Evolutionary conservation across 2,329 filamentous ascomycete genomes (phyloP).

Genomic region (Scedosporium dehoogii): DNA sequence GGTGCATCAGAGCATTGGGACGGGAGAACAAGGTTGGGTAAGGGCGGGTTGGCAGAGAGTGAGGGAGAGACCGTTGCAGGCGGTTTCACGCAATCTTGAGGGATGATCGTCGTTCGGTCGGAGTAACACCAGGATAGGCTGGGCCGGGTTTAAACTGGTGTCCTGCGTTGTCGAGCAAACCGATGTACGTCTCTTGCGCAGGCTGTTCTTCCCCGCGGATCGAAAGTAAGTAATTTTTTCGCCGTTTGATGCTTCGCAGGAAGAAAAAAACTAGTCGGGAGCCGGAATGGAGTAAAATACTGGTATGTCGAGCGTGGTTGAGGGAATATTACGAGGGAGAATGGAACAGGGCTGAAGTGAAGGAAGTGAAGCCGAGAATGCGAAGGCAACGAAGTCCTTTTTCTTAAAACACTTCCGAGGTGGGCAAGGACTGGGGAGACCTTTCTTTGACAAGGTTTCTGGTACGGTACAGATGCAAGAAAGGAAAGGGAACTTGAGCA

Average conservation of each 20-base stretch:
- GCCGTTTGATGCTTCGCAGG: not conserved
- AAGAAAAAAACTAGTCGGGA: not conserved
- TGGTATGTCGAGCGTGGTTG: not conserved
- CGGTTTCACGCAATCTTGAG: conserved; percentile 3
- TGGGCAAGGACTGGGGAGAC: not conserved
- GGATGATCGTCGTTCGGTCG: conserved; percentile 3
- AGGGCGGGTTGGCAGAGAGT: not conserved
- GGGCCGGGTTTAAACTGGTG: not conserved
- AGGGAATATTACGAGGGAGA: not conserved
- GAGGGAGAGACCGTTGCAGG: not conserved
- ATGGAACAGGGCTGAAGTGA: not conserved
- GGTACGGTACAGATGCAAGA: not conserved
- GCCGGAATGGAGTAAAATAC: not conserved
- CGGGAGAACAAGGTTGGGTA: not conserved
- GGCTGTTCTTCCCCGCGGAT: not conserved
- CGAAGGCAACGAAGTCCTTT: not conserved
- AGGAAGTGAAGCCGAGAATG: not conserved
- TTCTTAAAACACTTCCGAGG: not conserved
- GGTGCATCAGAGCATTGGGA: conserved; percentile 2
- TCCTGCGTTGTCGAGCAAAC: not conserved
- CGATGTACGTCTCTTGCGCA: not conserved
- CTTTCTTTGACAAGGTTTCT: not conserved
- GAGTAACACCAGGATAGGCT: conserved; percentile 1
- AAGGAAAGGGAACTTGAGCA: not conserved
- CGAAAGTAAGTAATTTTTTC: not conserved